These are phyloP conservation scores for Penicillium daleae DNA, from an alignment of 495 filamentous ascomycete species.

Conservation along the genomic window DNA sequence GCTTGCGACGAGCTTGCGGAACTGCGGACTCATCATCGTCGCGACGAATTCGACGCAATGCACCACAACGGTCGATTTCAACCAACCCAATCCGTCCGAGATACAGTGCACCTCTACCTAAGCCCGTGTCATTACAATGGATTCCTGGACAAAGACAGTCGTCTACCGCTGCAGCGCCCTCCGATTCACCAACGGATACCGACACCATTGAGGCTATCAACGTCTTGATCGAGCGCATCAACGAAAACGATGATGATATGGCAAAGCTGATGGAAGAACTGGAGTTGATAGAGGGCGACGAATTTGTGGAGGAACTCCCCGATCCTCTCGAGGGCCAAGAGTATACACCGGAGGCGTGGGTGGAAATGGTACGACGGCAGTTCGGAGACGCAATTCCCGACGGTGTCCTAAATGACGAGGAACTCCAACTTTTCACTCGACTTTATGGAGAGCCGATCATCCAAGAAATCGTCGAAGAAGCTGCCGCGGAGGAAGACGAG, in stretches of 20 bases:
- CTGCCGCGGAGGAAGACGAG: slow-evolving; percentile 36
- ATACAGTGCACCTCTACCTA: background rate
- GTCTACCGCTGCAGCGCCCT: slow-evolving; percentile 32
- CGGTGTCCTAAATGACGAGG: slow-evolving; percentile 68
- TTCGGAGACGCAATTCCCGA: slow-evolving; percentile 81
- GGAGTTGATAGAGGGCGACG: slow-evolving; percentile 33
- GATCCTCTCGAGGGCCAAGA: slow-evolving; percentile 36
- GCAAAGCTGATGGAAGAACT: slow-evolving; percentile 42
- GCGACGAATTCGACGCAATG: slow-evolving; percentile 21
- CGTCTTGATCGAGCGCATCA: slow-evolving; percentile 44
- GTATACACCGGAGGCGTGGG: slow-evolving; percentile 62
- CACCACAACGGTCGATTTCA: slow-evolving; percentile 15
- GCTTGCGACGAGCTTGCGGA: slow-evolving; percentile 38
- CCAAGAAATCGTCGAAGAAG: slow-evolving; percentile 41
- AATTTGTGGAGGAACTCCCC: slow-evolving; percentile 25
- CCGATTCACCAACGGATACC: slow-evolving; percentile 18
- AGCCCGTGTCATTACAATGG: slow-evolving; percentile 5
- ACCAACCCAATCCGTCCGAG: slow-evolving; percentile 1
- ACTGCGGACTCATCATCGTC: slow-evolving; percentile 24
- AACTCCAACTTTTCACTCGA: slow-evolving; percentile 75
- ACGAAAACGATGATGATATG: slow-evolving; percentile 40
- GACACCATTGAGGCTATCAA: slow-evolving; percentile 35
- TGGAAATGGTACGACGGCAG: slow-evolving; percentile 67
- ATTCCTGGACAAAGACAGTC: slow-evolving; percentile 23
- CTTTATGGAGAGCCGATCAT: slow-evolving; percentile 73